Base-by-base conservation (phyloP, 176 grass and related monocot species). In the Coix lacrymajobi region DNA sequence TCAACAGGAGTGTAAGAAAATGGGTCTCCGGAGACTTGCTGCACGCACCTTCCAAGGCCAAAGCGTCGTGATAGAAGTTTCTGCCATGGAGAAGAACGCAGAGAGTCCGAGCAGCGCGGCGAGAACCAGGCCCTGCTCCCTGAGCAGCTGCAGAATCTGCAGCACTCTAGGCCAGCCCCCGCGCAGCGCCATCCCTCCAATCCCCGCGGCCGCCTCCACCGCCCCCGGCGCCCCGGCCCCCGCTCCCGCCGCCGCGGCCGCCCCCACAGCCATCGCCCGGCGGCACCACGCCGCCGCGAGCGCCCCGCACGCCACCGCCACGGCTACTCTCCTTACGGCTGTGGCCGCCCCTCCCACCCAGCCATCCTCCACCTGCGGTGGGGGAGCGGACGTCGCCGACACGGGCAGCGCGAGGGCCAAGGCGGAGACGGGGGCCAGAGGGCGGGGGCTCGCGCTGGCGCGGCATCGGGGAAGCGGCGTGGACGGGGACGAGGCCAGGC, bases 41-140 rank as follows among this genome's bases (percentile, higher is more conserved):
- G 15, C 1, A 80, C 77, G 76, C 75, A 99, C 96, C 96, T 96
- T 99, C 96, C 96, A 99, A 68, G 96, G 96, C 93, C 93, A 99
- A 13, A 99, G 88, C 66, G 96, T 99, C 3, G 93, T 99, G 88
- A 99, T 99, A 46, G 96, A 71, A 16, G 96, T 99, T 70, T 99
- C 96, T 4, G 96, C 93, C 96, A 99, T 99, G 82, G 93, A 96
- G 83, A 99, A 99, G 91, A 99, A 99, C 15, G 96, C 96, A 8
- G 96, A 99, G 34, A 99, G 91, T 3, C 96, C 77, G 16, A 99
- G 87, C 51, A 99, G 62, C 17, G 61, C 85, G 5, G 80, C 83
- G 64, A 99, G 82, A 34, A 99, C 16, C 3, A 99, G 58, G 7
- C 96, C 96, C 14, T 99, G 96, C 73, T 96, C 91, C 80, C 76